A percentile compares a stretch with the other conserved stretches of the same genome.
Conservation (phyloP, 2,329 filamentous ascomycete genomes). For the Pseudocercospora macadamiae region DNA sequence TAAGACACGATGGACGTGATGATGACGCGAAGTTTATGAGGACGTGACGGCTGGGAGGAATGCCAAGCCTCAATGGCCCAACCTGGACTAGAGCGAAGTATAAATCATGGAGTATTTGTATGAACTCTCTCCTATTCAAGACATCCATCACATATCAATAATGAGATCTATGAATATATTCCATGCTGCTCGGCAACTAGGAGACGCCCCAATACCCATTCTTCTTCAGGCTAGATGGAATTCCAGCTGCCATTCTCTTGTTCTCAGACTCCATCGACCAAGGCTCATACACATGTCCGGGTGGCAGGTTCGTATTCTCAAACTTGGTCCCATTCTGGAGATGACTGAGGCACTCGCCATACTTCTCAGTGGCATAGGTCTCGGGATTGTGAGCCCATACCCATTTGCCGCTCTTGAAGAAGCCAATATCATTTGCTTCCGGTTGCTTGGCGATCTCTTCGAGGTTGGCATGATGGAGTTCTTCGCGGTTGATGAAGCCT, state of each 20-base stretch:
- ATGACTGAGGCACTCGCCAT: not conserved
- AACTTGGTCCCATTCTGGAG: constrained; percentile 3
- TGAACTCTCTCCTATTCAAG: too few species aligned
- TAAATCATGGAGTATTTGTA: too few species aligned
- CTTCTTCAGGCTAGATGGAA: not conserved
- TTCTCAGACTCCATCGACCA: constrained; percentile 6
- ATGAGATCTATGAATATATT: too few species aligned
- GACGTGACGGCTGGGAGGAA: too few species aligned
- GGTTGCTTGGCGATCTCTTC: not conserved
- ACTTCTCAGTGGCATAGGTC: constrained; percentile 2
- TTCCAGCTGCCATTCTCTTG: not conserved
- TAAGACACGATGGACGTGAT: too few species aligned
- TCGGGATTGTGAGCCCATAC: constrained; percentile 13
- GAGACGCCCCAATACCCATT: not conserved
- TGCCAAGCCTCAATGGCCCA: too few species aligned
- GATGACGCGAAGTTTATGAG: too few species aligned
- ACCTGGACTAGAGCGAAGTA: too few species aligned
- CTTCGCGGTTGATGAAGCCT: constrained; percentile 11
- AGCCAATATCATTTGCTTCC: not conserved
- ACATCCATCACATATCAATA: too few species aligned
- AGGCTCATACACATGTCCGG: not conserved
- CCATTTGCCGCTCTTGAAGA: constrained; percentile 14
- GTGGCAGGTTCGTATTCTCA: constrained; percentile 10
- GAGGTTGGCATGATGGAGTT: constrained; percentile 5
- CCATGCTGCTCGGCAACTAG: too few species aligned